Base-by-base conservation (phyloP, 1,284 basidiomycete genomes). In the Sporisorium exsertum region DNA sequence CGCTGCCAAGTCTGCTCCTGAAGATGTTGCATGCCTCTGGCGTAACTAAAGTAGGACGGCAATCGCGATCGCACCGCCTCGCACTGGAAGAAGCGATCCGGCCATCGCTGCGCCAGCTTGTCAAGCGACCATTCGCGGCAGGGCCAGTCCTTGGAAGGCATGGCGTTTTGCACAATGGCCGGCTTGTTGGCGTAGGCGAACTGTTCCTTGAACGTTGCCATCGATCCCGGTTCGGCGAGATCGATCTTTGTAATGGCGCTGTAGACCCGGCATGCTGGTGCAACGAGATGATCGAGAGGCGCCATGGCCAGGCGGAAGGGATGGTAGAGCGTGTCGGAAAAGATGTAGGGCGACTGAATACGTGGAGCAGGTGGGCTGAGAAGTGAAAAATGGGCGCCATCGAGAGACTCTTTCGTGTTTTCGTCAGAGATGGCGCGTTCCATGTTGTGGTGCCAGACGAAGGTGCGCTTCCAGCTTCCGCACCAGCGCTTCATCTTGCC, bases 401-500 rank as follows among this genome's bases (percentile, higher is more conserved):
- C 69, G 42, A 68, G 53, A 13, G 58, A 61, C 0, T 64, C 68
- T 18, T 53, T 59, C 5, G 57, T 59, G 51, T 64, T 58, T 47
- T 75, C 58, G 29, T 71, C 66, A n/a, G 72, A 10, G 18, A 50
- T 42, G 33, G 45, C 54, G 20, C 64, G 43, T 35, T 65, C 43
- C 53, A 64, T 64, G 53, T 67, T 66, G 50, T 62, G 45, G 24
- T 72, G 68, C 58, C 67, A 71, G 27, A 71, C 61, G 52, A 76
- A 82, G 33, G 80, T 79, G 22, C 65, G 69, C 51, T 80, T 80
- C 82, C 82, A 84, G 60, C 77, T 82, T 24, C 81, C 82, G n/a
- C 63, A 69, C 82, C 82, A 84, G 3, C 59, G 50, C 35, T 61
- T 62, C 51, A 82, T 67, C 27, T 60, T 58, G n/a, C 74, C 80